Conservation (phyloP, 1,284 basidiomycete genomes). For the Trametes versicolor region DNA sequence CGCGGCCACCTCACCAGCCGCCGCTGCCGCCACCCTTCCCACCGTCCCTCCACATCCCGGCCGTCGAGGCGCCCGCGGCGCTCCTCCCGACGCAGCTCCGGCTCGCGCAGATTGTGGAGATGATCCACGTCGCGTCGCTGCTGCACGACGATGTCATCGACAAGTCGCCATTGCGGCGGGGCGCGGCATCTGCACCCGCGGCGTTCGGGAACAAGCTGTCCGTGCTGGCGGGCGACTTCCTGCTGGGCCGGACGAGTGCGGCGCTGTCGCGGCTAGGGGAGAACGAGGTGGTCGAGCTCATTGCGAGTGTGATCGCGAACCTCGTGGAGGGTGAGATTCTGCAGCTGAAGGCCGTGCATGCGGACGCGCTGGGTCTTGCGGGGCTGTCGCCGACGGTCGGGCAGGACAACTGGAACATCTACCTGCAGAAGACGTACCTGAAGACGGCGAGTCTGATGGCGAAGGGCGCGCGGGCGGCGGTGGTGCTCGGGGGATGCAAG, state of each 20-base stretch:
- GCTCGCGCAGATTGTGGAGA: slow-evolving; percentile 96
- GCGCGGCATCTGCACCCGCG: slow-evolving; percentile 85
- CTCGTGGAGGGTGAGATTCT: slow-evolving; percentile 97
- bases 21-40: slow-evolving; percentile 52
- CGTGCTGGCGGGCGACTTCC: slow-evolving; percentile 95
- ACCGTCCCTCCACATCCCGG: slow-evolving; percentile 36
- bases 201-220: slow-evolving; percentile 96
- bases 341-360: slow-evolving; percentile 73
- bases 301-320: slow-evolving; percentile 93
- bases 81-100: slow-evolving; percentile 90
- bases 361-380: slow-evolving; percentile 44
- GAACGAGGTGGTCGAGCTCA: slow-evolving; percentile 92
- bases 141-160: slow-evolving; percentile 98
- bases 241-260: slow-evolving; percentile 92
- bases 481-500: slow-evolving; percentile 88
- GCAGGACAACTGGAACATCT: slow-evolving; percentile 81
- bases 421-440: slow-evolving; percentile 95
- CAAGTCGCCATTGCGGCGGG: slow-evolving; percentile 83
- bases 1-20: slow-evolving; percentile 50
- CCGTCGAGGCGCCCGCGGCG: slow-evolving; percentile 46
- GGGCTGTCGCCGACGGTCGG: slow-evolving; percentile 42
- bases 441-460: slow-evolving; percentile 98
- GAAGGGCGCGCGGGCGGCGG: slow-evolving; percentile 89
- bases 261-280: slow-evolving; percentile 89
- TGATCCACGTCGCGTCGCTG: slow-evolving; percentile 97